phyloP scores from a whole-genome alignment of 768 basidiomycete species.

The Terana coerulea region DNA sequence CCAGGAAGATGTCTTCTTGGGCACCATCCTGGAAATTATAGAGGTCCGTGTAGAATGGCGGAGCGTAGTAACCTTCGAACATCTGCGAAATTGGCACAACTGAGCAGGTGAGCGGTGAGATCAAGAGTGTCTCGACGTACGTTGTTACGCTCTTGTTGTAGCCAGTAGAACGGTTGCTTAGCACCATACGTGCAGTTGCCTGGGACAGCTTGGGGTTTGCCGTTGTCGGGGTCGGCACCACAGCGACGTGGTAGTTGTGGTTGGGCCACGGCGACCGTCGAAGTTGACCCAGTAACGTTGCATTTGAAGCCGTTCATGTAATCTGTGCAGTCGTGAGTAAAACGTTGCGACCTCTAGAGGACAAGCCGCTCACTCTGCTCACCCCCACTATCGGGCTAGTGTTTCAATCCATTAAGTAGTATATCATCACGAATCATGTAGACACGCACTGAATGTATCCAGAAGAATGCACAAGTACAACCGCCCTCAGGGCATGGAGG shows the following conservation, averaged over 20 bases:
- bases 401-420: too few relatives aligned
- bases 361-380: slow-evolving; percentile 37
- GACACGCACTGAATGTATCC: slow-evolving; percentile 53
- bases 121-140: slow-evolving; percentile 31
- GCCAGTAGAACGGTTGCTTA: slow-evolving; percentile 70
- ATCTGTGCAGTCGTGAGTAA: slow-evolving; percentile 31
- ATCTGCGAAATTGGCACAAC: not conserved
- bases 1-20: slow-evolving; percentile 68
- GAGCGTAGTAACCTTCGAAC: slow-evolving; percentile 45
- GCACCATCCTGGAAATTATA: slow-evolving; percentile 73
- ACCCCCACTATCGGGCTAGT: slow-evolving; percentile 28
- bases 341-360: too few relatives aligned
- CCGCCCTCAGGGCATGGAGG: slow-evolving; percentile 57
- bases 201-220: slow-evolving; percentile 41
- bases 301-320: slow-evolving; percentile 80
- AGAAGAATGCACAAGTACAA: slow-evolving; percentile 64
- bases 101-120: not conserved
- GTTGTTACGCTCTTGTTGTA: slow-evolving; percentile 57
- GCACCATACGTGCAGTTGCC: slow-evolving; percentile 73
- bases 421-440: too few relatives aligned
- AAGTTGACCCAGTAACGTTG: slow-evolving; percentile 51
- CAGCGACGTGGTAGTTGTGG: slow-evolving; percentile 63
- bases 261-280: slow-evolving; percentile 47
- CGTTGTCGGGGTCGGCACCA: slow-evolving; percentile 50
- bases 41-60: slow-evolving; percentile 63